These are phyloP conservation scores for Eucalyptus dawsonii DNA, from an alignment of 345 rosid species.

Conservation along the genomic window DNA sequence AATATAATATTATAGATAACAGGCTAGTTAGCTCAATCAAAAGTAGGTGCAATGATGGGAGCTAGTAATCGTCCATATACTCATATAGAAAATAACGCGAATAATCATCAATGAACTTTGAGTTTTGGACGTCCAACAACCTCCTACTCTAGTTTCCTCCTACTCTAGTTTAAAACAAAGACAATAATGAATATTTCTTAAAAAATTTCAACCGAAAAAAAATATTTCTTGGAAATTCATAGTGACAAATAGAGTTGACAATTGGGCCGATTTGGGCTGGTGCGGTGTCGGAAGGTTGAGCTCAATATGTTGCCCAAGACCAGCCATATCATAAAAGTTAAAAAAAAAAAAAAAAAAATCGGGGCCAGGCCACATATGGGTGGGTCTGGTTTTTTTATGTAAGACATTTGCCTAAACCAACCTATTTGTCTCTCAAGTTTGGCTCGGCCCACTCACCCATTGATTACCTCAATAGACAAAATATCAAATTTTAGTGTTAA, in stretches of 20 bases:
- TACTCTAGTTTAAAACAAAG: not conserved
- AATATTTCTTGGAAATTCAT: not conserved
- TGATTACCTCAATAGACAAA: not conserved
- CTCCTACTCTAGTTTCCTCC: not conserved
- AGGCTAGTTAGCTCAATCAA: not conserved
- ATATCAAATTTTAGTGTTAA: not conserved
- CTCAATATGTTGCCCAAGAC: not conserved
- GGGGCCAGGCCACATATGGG: not conserved
- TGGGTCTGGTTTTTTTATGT: not conserved
- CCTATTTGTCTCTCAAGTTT: not conserved
- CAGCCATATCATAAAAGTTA: not conserved
- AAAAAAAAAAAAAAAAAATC: not conserved
- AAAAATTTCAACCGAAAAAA: too few species aligned
- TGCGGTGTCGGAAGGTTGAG: not conserved
- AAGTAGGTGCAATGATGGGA: not conserved
- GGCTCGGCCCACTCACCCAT: not conserved
- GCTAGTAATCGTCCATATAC: not conserved
- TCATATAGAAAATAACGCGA: not conserved
- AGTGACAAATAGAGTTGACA: not conserved
- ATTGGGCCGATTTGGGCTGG: not conserved
- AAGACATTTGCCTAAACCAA: not conserved
- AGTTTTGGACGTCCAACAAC: not conserved
- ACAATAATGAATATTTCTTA: not conserved
- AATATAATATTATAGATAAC: not conserved
- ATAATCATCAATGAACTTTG: not conserved